Evolutionary conservation across 1,284 basidiomycete genomes (phyloP).

Genomic region (Neotropicomus parvogracilis): DNA sequence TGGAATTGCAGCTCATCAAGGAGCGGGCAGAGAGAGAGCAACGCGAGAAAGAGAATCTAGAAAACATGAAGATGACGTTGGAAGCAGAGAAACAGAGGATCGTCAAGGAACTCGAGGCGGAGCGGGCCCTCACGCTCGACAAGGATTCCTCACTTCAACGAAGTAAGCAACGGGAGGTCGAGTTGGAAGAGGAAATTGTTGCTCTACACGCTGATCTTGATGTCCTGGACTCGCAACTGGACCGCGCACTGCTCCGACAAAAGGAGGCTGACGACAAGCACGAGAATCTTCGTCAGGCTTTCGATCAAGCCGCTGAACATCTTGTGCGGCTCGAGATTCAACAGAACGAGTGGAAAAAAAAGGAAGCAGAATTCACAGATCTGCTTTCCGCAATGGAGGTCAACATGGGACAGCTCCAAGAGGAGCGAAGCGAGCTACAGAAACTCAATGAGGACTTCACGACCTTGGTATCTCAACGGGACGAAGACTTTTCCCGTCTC

Average conservation of each 20-base stretch:
- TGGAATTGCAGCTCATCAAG: conserved; percentile 77
- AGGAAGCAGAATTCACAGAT: conserved; percentile 57
- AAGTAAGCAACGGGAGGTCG: conserved; percentile 79
- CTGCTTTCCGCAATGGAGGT: conserved; percentile 58
- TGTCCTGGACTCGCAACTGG: conserved; percentile 81
- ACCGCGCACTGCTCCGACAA: conserved; percentile 72
- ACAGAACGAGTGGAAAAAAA: conserved; percentile 62
- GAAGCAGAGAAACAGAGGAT: conserved; percentile 81
- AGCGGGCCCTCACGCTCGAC: conserved; percentile 76
- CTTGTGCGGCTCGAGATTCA: conserved; percentile 77
- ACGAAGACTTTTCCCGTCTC: conserved; percentile 74
- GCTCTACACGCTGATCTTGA: conserved; percentile 84
- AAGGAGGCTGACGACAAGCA: conserved; percentile 79
- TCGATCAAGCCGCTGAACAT: conserved; percentile 82
- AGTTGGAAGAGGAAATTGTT: conserved; percentile 82
- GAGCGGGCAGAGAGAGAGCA: conserved; percentile 86
- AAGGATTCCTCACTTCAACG: conserved; percentile 85
- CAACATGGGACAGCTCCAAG: conserved; percentile 54
- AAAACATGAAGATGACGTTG: conserved; percentile 74
- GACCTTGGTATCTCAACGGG: conserved; percentile 66
- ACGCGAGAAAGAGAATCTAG: conserved; percentile 73
- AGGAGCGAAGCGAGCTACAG: conserved; percentile 58
- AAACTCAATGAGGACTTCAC: conserved; percentile 72
- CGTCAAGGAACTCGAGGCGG: conserved; percentile 79
- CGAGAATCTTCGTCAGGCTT: conserved; percentile 64